Base-by-base conservation (phyloP, 208 protist species). In the Wallacemonas collosoma region DNA sequence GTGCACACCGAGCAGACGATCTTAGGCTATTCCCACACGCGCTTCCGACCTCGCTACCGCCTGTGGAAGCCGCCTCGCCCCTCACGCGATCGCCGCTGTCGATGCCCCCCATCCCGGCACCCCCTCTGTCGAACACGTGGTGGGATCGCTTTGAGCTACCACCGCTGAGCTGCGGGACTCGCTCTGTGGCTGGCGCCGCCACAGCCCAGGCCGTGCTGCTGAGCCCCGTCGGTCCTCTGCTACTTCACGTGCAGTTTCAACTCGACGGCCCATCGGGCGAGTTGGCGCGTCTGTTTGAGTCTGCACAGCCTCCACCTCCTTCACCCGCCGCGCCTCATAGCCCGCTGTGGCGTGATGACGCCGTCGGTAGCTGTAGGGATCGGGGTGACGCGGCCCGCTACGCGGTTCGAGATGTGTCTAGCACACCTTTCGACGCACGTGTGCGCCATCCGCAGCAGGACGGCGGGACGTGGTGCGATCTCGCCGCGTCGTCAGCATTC, bases 181-280 rank as follows among this genome's bases (percentile, higher is more conserved):
- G 81, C 44, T 36, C 68, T 4, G 73, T 75, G 36, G 66, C 72
- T 1, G 81, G 79, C 35, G 76, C 88, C 8, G 61, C 72, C 15
- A 48, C 60, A 14, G 83, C 76, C 7, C 85, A 93, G 72, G 86
- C 86, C 14, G 64, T 93, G 58, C 79, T 91, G 62, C 66, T 90
- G 35, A 77, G 72, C 58, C 86, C 88, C 26, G 75, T 78, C 12
- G 88, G 88, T 0, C 86, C 88, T 14, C 83, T 93, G 38, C 14
- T 91, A 8, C 66, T 93, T 17, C 83, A 91, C 68, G 64, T 87
- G 12, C 78, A 91, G 78, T 80, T 85, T 51, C 76, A 90, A 63
- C 68, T 65, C 4, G 60, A 65, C 26, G 14, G 11, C 60, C 15
- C 6, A 4, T 38, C 4, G n/a, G 50, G 43, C 41, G 60, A 65